Conservation (phyloP, 257 asterid species). For the Rhazya stricta region DNA sequence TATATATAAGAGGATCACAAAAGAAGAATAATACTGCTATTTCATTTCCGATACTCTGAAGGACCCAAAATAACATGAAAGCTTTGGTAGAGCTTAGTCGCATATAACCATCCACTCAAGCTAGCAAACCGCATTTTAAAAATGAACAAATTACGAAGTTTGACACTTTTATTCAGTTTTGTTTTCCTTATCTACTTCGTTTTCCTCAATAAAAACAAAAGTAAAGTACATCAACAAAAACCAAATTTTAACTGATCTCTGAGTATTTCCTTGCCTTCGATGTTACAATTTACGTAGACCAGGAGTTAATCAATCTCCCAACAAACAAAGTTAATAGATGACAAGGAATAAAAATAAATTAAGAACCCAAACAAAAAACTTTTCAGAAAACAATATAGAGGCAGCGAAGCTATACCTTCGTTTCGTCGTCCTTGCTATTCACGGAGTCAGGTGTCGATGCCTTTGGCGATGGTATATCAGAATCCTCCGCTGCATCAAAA, state of each 20-base stretch:
- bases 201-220: neutral
- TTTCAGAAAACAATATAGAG: conserved; percentile 13
- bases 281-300: neutral
- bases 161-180: neutral
- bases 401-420: conserved; percentile 39
- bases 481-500: conserved; percentile 43
- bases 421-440: conserved; percentile 38
- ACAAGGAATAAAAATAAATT: conserved; percentile 1
- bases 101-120: neutral
- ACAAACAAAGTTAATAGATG: conserved; percentile 1
- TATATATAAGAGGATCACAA: neutral
- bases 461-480: conserved; percentile 46
- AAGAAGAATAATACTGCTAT: neutral
- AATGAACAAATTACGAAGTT: neutral
- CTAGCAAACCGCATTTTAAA: neutral
- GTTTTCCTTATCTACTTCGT: neutral
- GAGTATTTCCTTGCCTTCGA: neutral
- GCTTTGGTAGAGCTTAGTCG: neutral
- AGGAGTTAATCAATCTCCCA: neutral
- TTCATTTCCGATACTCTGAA: neutral
- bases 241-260: neutral
- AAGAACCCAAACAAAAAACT: neutral
- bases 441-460: conserved; percentile 43
- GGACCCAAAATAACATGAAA: neutral
- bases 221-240: neutral